A percentile compares a stretch with the other conserved stretches of the same genome.
phyloP scores from a whole-genome alignment of 768 basidiomycete genomes.

The Mycena indigotica region DNA sequence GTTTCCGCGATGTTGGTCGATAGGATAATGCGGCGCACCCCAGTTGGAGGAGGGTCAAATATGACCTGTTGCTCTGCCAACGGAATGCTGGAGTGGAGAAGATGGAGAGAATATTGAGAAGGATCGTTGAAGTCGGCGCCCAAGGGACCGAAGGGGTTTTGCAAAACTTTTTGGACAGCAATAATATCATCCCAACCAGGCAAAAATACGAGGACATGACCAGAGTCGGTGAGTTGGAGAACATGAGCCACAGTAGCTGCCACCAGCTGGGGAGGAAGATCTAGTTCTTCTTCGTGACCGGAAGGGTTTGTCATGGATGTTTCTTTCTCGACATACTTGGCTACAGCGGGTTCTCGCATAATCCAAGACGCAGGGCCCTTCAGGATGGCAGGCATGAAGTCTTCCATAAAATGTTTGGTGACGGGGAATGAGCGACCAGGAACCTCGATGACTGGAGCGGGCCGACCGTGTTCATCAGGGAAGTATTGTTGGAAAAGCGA shows the following conservation, averaged over 20 bases:
- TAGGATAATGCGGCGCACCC: slow-evolving; percentile 85
- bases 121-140: slow-evolving; percentile 64
- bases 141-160: slow-evolving; percentile 49
- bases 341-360: slow-evolving; percentile 67
- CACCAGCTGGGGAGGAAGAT: slow-evolving; percentile 79
- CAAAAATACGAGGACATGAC: slow-evolving; percentile 88
- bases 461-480: slow-evolving; percentile 55
- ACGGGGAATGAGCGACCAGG: slow-evolving; percentile 95
- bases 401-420: slow-evolving; percentile 76
- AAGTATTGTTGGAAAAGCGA: slow-evolving; percentile 90
- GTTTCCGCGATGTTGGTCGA: slow-evolving; percentile 97
- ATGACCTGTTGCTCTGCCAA: slow-evolving; percentile 86
- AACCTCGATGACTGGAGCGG: slow-evolving; percentile 73
- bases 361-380: slow-evolving; percentile 58
- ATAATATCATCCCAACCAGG: slow-evolving; percentile 94
- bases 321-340: slow-evolving; percentile 73
- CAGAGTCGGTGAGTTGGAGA: slow-evolving; percentile 69
- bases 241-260: slow-evolving; percentile 82
- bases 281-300: slow-evolving; percentile 54
- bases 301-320: slow-evolving; percentile 3
- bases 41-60: slow-evolving; percentile 77
- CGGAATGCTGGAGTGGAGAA: slow-evolving; percentile 89
- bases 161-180: slow-evolving; percentile 65
- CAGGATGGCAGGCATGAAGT: slow-evolving; percentile 60
- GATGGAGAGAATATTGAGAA: slow-evolving; percentile 65